Base-by-base conservation (phyloP, 1,284 basidiomycete species). In the Binderoboletus segoi region DNA sequence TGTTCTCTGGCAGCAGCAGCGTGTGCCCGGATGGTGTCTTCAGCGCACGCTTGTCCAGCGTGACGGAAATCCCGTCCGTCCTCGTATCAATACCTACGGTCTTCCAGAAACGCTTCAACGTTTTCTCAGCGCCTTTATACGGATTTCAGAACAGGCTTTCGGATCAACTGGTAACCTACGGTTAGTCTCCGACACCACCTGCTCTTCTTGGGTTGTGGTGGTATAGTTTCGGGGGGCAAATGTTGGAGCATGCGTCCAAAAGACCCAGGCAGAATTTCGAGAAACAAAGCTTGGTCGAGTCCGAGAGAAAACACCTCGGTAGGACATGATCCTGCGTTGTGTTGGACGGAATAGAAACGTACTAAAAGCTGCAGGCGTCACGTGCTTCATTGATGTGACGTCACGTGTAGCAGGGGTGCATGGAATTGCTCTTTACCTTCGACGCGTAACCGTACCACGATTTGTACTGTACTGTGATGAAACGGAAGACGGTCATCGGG, bases 41-140 rank as follows among this genome's bases (percentile, higher is more conserved):
- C 54, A 99, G 80, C 0, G 91, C 78, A 26, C 94, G 85, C 59
- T 85, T 82, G 77, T 99, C 96, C 48, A 99, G 81, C 7, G 88
- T 89, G 41, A 98, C 82, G 18, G 81, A 77, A 59, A 86, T 82
- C 21, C 77, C 73, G 56, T 85, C 83, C 63, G 81, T 78, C 53
- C 81, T 80, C 56, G 80, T 74, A 59, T 88, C 84, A 56, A 96
- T 78, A 28, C 82, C 83, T 16, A 94, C 94, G 2, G 82, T 83
- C 69, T 94, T 94, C 95, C 95, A 98, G 71, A 98, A 98, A 28
- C 95, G 79, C 60, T 89, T 88, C 71, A 93, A 77, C 2, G 91
- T 92, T 35, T 85, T 82, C 73, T 96, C 92, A 18, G 93, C 93
- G 62, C 89, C 94, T 96, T 68, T 1, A 56, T 48, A 51, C 26